phyloP scores from a whole-genome alignment of 805 yeast genomes.

The Limtongia smithiae region DNA sequence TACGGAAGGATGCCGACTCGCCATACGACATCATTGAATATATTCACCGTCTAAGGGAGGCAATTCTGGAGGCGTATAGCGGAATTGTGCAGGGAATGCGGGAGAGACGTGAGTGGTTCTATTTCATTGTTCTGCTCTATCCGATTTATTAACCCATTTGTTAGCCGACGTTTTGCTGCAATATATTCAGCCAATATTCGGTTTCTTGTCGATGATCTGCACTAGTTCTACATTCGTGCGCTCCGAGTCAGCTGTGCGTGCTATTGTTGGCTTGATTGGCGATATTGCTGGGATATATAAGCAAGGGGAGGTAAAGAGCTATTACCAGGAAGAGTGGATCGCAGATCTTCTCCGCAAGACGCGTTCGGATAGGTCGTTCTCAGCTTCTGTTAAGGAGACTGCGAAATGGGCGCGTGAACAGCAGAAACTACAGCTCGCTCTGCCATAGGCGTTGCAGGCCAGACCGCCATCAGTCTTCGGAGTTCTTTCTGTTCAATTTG shows the following conservation, averaged over 20 bases:
- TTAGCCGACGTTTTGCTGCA: conserved; percentile 56
- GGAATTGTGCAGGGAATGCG: conserved; percentile 92
- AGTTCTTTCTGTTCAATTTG: no score
- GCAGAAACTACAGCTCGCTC: conserved; percentile 42
- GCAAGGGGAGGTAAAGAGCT: conserved; percentile 65
- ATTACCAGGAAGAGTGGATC: conserved; percentile 74
- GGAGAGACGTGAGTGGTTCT: conserved; percentile 42
- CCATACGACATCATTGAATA: conserved; percentile 76
- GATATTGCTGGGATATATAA: conserved; percentile 87
- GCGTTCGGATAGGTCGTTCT: conserved; percentile 58
- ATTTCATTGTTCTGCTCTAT: background rate
- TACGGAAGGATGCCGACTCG: conserved; percentile 43
- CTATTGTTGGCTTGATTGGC: conserved; percentile 87
- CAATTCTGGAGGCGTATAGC: conserved; percentile 93
- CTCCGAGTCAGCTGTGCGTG: conserved; percentile 69
- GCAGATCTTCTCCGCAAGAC: conserved; percentile 70
- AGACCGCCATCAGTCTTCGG: no score
- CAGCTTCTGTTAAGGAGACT: conserved; percentile 74
- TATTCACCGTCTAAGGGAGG: conserved; percentile 65
- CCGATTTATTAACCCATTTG: background rate
- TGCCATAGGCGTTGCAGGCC: conserved; percentile 25
- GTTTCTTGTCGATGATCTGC: conserved; percentile 58
- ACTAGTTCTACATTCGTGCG: conserved; percentile 57
- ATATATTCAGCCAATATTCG: conserved; percentile 66
- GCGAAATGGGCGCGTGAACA: conserved; percentile 97